Conservation (phyloP, 2,329 filamentous ascomycete genomes). For the Teratosphaeriaceae sp. region DNA sequence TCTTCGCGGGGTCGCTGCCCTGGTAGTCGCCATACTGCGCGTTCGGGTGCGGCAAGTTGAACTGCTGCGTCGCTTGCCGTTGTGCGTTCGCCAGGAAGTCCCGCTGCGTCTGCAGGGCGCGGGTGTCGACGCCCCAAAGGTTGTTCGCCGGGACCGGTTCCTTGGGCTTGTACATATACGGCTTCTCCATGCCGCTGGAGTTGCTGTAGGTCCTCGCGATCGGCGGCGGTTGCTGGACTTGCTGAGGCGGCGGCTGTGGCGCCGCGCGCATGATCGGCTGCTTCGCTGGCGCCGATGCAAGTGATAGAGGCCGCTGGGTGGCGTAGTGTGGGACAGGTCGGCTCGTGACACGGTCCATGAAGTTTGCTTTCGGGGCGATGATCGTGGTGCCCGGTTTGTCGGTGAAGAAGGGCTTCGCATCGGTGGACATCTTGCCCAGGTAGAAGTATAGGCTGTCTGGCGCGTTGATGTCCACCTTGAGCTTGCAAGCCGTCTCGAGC, state of each 20-base stretch:
- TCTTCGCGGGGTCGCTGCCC: constrained; percentile 17
- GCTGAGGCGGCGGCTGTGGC: constrained; percentile 11
- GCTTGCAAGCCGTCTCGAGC: constrained; percentile 41
- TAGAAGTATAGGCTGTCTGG: constrained; percentile 82
- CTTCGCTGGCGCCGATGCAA: not conserved
- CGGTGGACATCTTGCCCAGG: constrained; percentile 76
- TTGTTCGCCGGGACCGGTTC: constrained; percentile 21
- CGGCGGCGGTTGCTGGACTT: not conserved
- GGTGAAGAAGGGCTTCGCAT: constrained; percentile 85
- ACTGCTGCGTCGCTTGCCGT: constrained; percentile 13
- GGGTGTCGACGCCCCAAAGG: constrained; percentile 23
- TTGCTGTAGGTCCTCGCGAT: constrained; percentile 2
- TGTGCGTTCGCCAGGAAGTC: constrained; percentile 22
- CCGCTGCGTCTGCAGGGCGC: constrained; percentile 24
- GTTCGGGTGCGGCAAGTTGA: constrained; percentile 4
- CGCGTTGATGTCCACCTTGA: constrained; percentile 64
- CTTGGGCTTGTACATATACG: constrained; percentile 34
- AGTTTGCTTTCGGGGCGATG: constrained; percentile 65
- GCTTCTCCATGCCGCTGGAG: constrained; percentile 20
- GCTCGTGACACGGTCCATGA: constrained; percentile 58
- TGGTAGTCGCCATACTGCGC: constrained; percentile 14
- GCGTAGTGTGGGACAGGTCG: constrained; percentile 22
- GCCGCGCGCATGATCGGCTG: constrained; percentile 14
- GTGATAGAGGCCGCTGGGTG: constrained; percentile 14
- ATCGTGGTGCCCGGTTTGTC: constrained; percentile 59